Base-by-base conservation (phyloP, 78 protist genomes). In the Emiliania huxleyi region DNA sequence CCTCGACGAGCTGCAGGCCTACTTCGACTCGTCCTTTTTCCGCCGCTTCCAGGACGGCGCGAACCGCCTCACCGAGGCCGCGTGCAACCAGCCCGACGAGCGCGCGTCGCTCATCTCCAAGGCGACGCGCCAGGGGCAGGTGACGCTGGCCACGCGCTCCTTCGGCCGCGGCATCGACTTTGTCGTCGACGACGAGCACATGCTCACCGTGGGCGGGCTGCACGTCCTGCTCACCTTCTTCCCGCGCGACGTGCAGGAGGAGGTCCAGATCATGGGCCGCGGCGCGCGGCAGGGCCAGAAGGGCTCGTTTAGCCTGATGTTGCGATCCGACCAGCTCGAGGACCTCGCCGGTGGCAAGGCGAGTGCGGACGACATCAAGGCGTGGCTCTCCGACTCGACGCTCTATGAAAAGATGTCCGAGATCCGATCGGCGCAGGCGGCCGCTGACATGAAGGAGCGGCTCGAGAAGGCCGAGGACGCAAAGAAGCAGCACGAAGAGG, bases 151-250 rank as follows among this genome's bases (percentile, higher is more conserved):
- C 2, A 37, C 93, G 0, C 46, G 69, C 44, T 19, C 19, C 40
- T 69, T 33, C 22, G 94, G 94, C 1, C 85, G 94, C 8, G 94
- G 94, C 35, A 15, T 38, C 35, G 94, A 93, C 91, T 93, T 93
- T 37, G 5, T 12, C 49, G 3, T 52, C 83, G 11, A 11, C 42
- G 69, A 87, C 91, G 33, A 23, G 37, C 33, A 3, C 45, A 6
- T 87, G n/a, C 25, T 46, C 26, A 69, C 6, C 35, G 21, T 1
- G 38, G 94, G 94, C 33, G 91, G 87, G 25, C 12, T 93, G 48
- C 91, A 81, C 69, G 94, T 93, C 11, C 26, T 93, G 4, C 91
- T 62, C 2, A 75, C 94, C 35, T 93, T 93, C 45, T 85, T 93
- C 44, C 21, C 92, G 0, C 42, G 0, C 44, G 55, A 45, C 18